Evolutionary conservation across 1,284 basidiomycete genomes (phyloP).

Genomic region (Abortiporus biennis): DNA sequence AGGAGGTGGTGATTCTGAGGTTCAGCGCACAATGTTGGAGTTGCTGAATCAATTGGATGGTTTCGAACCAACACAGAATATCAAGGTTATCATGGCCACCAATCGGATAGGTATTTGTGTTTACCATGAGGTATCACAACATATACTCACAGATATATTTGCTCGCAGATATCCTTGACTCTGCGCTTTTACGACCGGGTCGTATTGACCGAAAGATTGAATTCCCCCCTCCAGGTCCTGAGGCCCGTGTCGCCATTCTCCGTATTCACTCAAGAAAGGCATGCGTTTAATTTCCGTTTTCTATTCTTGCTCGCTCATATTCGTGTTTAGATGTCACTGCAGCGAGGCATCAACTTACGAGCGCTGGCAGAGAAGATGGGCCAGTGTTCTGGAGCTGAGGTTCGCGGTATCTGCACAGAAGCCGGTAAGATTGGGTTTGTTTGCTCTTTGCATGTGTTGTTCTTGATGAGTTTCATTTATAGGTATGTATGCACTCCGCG

Average conservation of each 20-base stretch:
- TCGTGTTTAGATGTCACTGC: slow-evolving; percentile 81
- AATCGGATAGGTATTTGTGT: slow-evolving; percentile 80
- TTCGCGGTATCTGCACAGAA: slow-evolving; percentile 97
- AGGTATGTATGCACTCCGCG: slow-evolving; percentile 97
- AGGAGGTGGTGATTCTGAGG: slow-evolving; percentile 91
- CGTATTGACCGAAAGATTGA: slow-evolving; percentile 99
- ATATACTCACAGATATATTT: background rate
- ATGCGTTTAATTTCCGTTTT: slow-evolving; percentile 11
- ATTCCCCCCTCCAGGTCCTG: slow-evolving; percentile 97
- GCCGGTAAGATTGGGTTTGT: slow-evolving; percentile 57
- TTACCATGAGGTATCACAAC: slow-evolving; percentile 1
- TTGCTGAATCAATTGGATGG: slow-evolving; percentile 96
- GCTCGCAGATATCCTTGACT: slow-evolving; percentile 83
- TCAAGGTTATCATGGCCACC: slow-evolving; percentile 99
- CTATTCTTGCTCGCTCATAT: background rate
- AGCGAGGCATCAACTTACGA: slow-evolving; percentile 95
- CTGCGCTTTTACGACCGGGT: slow-evolving; percentile 90
- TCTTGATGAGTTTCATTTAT: background rate
- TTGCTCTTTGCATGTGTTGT: slow-evolving; percentile 1
- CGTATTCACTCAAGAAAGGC: slow-evolving; percentile 97
- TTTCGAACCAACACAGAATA: slow-evolving; percentile 97
- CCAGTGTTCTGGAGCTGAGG: slow-evolving; percentile 96
- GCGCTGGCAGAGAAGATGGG: slow-evolving; percentile 99
- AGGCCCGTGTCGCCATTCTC: slow-evolving; percentile 94
- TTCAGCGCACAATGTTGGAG: slow-evolving; percentile 98